These are phyloP conservation scores for Cenchrus purpureus DNA, from an alignment of 176 grass and related monocot genomes.

Conservation along the genomic window DNA sequence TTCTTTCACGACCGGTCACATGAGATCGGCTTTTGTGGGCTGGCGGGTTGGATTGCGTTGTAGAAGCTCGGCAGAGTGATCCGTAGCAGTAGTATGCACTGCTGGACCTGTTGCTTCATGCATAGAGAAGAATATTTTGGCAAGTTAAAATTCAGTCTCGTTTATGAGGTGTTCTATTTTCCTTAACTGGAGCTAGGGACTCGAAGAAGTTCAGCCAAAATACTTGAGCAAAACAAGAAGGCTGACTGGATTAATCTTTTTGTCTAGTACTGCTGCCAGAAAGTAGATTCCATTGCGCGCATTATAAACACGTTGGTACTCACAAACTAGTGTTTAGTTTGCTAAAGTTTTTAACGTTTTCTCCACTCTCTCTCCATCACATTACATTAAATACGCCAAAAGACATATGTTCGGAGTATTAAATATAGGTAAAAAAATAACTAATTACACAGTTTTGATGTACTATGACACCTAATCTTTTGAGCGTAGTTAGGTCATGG, in stretches of 20 bases:
- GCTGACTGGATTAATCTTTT: neutral
- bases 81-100: neutral
- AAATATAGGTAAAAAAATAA: too few species aligned
- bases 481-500: too few species aligned
- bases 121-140: neutral
- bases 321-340: neutral
- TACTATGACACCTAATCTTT: too few species aligned
- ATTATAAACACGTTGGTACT: slow-evolving; percentile 31
- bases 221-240: neutral
- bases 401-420: too few species aligned
- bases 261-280: neutral
- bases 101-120: slow-evolving; percentile 5
- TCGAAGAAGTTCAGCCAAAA: neutral
- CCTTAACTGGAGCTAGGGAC: neutral
- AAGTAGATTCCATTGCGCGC: slow-evolving; percentile 10
- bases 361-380: too few species aligned
- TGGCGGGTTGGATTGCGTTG: neutral
- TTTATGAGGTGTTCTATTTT: neutral
- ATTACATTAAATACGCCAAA: too few species aligned
- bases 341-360: too few species aligned
- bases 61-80: neutral
- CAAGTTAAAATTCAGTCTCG: neutral
- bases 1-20: slow-evolving; percentile 15
- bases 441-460: too few species aligned
- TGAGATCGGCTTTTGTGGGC: slow-evolving; percentile 26